A percentile compares a stretch with the other conserved stretches of the same genome.
These are phyloP conservation scores for Dipteronia dyeriana DNA, from an alignment of 345 rosid genomes.

Conservation along the genomic window DNA sequence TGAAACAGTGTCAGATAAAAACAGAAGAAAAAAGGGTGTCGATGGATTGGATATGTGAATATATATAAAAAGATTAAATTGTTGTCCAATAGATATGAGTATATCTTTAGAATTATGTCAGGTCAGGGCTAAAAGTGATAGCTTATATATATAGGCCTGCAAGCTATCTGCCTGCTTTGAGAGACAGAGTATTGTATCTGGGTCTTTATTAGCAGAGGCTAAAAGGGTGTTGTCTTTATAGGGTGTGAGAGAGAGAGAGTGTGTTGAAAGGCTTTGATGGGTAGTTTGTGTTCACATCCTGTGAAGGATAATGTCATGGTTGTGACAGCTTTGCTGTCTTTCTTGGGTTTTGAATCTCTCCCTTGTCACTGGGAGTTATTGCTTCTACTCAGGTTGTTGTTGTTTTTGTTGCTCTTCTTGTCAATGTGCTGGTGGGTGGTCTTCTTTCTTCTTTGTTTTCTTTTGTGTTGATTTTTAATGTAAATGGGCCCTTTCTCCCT, in stretches of 20 bases:
- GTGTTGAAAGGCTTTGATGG: constrained; percentile 36
- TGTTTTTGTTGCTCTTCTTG: background rate
- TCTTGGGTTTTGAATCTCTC: constrained; percentile 42
- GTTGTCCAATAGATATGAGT: constrained; percentile 31
- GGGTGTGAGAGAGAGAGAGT: background rate
- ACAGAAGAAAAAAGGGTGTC: constrained; percentile 8
- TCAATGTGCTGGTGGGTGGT: constrained; percentile 19
- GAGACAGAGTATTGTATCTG: constrained; percentile 17
- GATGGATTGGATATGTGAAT: background rate
- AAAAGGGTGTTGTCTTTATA: constrained; percentile 29
- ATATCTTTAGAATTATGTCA: constrained; percentile 56
- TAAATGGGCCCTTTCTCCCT: constrained; percentile 4
- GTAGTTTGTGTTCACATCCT: constrained; percentile 34
- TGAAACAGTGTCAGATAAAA: constrained; percentile 32
- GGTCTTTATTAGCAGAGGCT: constrained; percentile 31
- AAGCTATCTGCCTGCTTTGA: no score
- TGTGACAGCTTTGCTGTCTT: constrained; percentile 41
- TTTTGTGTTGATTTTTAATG: background rate
- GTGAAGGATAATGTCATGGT: constrained; percentile 39
- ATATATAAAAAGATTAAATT: background rate
- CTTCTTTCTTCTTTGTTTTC: constrained; percentile 14
- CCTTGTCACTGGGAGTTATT: constrained; percentile 44
- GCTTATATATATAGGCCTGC: constrained; percentile 43
- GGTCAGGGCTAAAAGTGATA: constrained; percentile 22
- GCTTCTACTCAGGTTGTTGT: constrained; percentile 33